A percentile compares a stretch with the other conserved stretches of the same genome.
These are phyloP conservation scores for Gentiana macrophylla DNA, from an alignment of 257 asterid genomes.

Conservation along the genomic window DNA sequence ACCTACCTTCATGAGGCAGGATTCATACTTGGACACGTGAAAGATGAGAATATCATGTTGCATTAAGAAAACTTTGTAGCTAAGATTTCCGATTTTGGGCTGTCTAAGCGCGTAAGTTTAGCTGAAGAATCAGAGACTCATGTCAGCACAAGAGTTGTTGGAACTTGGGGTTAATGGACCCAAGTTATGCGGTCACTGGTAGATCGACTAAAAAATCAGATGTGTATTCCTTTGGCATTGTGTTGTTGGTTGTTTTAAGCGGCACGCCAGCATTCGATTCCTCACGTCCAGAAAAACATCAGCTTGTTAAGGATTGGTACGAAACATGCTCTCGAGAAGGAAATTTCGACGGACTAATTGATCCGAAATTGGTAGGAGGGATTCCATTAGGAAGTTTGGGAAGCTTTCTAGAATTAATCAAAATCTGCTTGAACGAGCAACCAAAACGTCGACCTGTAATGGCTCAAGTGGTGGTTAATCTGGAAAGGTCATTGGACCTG, in stretches of 20 bases:
- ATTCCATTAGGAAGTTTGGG: neutral
- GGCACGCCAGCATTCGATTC: neutral
- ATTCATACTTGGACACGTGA: neutral
- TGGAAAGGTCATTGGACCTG: constrained; percentile 8
- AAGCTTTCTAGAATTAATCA: neutral
- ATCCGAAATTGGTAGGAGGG: neutral
- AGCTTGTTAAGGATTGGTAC: neutral
- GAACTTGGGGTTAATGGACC: neutral
- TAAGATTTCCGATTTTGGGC: constrained; percentile 1
- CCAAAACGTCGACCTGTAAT: constrained; percentile 6
- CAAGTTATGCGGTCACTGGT: neutral
- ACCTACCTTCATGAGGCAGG: constrained; percentile 1
- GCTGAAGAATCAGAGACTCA: neutral
- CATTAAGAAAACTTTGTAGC: neutral
- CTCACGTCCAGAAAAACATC: too few relatives aligned
- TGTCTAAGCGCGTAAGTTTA: neutral
- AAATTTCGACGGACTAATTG: neutral
- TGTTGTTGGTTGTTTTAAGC: constrained; percentile 7
- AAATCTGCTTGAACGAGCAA: constrained; percentile 1
- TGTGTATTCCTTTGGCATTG: constrained; percentile 9
- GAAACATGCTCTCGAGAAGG: neutral
- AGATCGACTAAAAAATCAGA: neutral
- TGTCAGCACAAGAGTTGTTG: neutral
- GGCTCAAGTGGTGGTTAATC: constrained; percentile 10
- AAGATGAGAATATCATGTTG: neutral